Conservation (phyloP, 2,329 filamentous ascomycete genomes). For the Juglanconis oblonga region DNA sequence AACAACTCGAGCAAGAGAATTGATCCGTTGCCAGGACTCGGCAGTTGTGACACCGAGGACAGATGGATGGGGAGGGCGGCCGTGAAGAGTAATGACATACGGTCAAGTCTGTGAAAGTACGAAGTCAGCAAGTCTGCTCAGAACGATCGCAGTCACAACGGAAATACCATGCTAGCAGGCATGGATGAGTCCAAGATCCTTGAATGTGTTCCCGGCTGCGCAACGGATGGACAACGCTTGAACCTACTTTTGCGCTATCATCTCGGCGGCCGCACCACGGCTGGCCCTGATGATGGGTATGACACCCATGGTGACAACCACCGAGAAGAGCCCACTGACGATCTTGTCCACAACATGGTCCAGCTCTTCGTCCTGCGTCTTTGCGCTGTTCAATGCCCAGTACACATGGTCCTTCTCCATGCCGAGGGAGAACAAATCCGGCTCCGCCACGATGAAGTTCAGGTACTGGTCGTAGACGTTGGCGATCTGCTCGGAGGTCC, state of each 20-base stretch:
- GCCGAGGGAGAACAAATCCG: conserved; percentile 90
- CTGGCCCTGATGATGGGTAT: conserved; percentile 96
- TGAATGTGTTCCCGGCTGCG: not conserved
- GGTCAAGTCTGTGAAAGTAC: conserved; percentile 56
- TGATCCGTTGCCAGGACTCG: not conserved
- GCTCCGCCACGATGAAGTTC: conserved; percentile 95
- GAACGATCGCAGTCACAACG: not conserved
- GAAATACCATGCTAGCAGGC: not conserved
- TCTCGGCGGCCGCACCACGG: conserved; percentile 87
- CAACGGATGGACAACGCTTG: not conserved
- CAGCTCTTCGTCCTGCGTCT: conserved; percentile 85
- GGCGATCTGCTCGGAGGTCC: conserved; percentile 83
- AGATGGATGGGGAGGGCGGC: not conserved
- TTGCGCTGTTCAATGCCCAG: conserved; percentile 91
- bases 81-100: conserved; percentile 30
- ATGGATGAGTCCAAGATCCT: not conserved
- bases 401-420: conserved; percentile 90
- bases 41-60: not conserved
- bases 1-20: not conserved
- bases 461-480: conserved; percentile 96
- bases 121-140: not conserved
- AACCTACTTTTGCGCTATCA: conserved; percentile 74
- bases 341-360: conserved; percentile 86
- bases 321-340: conserved; percentile 94
- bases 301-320: conserved; percentile 95